These are phyloP conservation scores for Malus sylvestris DNA, from an alignment of 306 rosid species.

Conservation along the genomic window DNA sequence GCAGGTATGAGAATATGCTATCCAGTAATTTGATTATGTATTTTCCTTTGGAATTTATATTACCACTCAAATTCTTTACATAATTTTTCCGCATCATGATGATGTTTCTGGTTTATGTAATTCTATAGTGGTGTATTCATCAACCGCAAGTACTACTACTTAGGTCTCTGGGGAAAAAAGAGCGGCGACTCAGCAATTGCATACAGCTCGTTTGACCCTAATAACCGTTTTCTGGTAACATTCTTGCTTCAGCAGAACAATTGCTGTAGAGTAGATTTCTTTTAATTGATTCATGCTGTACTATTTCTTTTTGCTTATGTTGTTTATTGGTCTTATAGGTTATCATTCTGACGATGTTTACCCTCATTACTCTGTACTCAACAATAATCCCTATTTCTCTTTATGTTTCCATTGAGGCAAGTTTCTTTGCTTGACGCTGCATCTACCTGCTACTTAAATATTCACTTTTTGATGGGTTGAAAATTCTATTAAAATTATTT, in stretches of 20 bases:
- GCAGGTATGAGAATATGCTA: constrained; percentile 52
- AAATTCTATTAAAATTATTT: constrained; percentile 11
- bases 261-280: background rate
- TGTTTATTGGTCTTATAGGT: constrained; percentile 49
- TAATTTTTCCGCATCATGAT: background rate
- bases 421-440: constrained; percentile 14
- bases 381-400: constrained; percentile 96
- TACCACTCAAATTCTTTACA: background rate
- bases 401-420: constrained; percentile 94
- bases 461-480: constrained; percentile 8
- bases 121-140: constrained; percentile 74
- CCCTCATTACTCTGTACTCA: constrained; percentile 86
- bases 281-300: background rate
- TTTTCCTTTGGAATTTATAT: background rate
- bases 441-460: constrained; percentile 11
- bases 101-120: constrained; percentile 16
- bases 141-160: constrained; percentile 60
- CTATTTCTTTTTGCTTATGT: constrained; percentile 19
- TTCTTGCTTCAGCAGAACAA: constrained; percentile 20
- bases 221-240: constrained; percentile 69
- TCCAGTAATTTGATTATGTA: constrained; percentile 8
- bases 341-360: constrained; percentile 77
- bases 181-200: background rate
- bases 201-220: constrained; percentile 52
- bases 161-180: constrained; percentile 41